Evolutionary conservation across 2,329 filamentous ascomycete genomes (phyloP).

Genomic region (Whalleya microplaca): DNA sequence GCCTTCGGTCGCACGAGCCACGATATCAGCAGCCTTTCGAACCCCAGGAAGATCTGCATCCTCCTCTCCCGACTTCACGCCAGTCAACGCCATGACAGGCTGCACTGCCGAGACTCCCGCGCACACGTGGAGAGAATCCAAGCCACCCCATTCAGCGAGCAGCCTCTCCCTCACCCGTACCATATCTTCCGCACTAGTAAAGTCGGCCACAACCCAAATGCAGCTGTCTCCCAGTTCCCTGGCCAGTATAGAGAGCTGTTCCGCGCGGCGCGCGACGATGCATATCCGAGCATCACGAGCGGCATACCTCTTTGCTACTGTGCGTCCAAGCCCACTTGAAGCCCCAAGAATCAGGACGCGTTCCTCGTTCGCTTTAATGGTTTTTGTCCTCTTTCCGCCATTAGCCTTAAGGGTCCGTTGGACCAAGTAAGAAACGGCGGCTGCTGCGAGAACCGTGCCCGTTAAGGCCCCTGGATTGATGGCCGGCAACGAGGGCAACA

Average conservation of each 20-base stretch:
- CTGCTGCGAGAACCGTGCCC: constrained; percentile 8
- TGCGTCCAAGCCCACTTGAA: constrained; percentile 39
- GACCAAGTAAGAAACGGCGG: constrained; percentile 16
- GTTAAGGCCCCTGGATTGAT: background rate
- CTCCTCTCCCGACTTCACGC: constrained; percentile 16
- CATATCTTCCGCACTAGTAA: constrained; percentile 34
- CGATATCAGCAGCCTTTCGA: constrained; percentile 28
- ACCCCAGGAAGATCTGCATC: constrained; percentile 30
- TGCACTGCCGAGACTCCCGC: constrained; percentile 41
- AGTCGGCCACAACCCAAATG: constrained; percentile 34
- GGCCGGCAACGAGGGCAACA: constrained; percentile 4
- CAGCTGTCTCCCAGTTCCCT: constrained; percentile 34
- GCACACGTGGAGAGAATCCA: constrained; percentile 38
- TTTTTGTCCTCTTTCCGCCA: constrained; percentile 6
- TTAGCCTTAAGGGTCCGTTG: constrained; percentile 7
- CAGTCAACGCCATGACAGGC: constrained; percentile 37
- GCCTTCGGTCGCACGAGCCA: constrained; percentile 31
- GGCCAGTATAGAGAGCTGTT: constrained; percentile 31
- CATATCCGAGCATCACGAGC: constrained; percentile 36
- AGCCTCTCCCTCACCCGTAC: constrained; percentile 31
- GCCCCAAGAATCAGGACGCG: constrained; percentile 40
- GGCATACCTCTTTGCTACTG: constrained; percentile 34
- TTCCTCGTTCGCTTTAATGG: constrained; percentile 26
- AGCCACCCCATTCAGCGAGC: constrained; percentile 32
- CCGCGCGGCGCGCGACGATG: constrained; percentile 35